Evolutionary conservation across 306 rosid genomes (phyloP).

Genomic region (Macrotyloma uniflorum): DNA sequence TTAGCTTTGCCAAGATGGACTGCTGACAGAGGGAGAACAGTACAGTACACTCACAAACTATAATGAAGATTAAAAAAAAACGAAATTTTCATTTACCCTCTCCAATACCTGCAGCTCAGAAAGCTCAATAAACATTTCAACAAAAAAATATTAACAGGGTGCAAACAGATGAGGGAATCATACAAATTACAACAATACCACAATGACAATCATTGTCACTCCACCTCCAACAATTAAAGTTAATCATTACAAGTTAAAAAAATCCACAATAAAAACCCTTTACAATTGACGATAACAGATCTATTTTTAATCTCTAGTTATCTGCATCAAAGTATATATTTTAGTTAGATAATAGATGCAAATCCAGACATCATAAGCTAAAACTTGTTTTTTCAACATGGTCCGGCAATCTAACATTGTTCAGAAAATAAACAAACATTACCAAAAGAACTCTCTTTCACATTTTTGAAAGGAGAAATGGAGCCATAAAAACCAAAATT

Average conservation of each 20-base stretch:
- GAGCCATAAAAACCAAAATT: background rate
- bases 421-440: background rate
- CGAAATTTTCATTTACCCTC: background rate
- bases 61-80: background rate
- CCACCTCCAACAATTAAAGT: background rate
- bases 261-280: background rate
- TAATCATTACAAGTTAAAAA: background rate
- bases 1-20: constrained; percentile 89
- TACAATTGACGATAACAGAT: background rate
- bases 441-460: background rate
- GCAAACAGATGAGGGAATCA: background rate
- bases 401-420: constrained; percentile 24
- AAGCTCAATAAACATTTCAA: background rate
- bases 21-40: background rate
- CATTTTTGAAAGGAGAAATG: background rate
- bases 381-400: constrained; percentile 50
- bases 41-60: background rate
- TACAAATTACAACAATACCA: background rate
- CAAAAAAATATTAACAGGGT: background rate
- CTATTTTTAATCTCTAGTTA: constrained; percentile 55
- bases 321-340: constrained; percentile 39
- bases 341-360: constrained; percentile 46
- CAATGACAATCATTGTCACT: background rate
- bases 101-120: background rate
- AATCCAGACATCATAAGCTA: constrained; percentile 51